Base-by-base conservation (phyloP, 768 basidiomycete genomes). In the Mycena kentingensis region DNA sequence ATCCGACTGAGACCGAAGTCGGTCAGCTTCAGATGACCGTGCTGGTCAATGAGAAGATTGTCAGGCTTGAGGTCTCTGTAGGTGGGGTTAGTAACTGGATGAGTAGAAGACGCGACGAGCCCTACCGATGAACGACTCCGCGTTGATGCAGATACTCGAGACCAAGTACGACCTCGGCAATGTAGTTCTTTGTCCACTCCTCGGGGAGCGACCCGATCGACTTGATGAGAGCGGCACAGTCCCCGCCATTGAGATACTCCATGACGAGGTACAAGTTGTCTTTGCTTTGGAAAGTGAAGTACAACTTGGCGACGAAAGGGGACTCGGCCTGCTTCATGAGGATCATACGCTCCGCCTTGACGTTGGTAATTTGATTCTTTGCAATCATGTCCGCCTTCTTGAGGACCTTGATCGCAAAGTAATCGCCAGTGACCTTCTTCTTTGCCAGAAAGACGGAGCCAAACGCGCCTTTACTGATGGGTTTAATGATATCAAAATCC, bases 371-470 rank as follows among this genome's bases (percentile, higher is more conserved):
- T 71, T 99, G 97, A 75, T 99, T 99, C 82, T 99, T 99, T 34
- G 97, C 92, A 68, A 99, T 98, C 97, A 99, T 99, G 72, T 99
- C 97, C n/a, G 94, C 93, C 76, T 99, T 99, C 77, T 96, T 98
- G 67, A 99, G 73, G n/a, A 98, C 95, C 72, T 99, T 99, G 83
- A 99, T 96, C 24, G 97, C 97, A 73, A 88, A 99, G 71, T 98
- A 98, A 71, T 98, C 97, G 46, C 97, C 97, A 2, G 97, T 99
- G 5, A 82, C 89, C 63, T 93, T 95, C 81, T 99, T 99, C 78
- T 96, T 98, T 36, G 97, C 92, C 46, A 99, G 80, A 71, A 97
- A 99, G 48, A 99, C 97, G 8, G 94, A 94, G 15, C 97, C 97
- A 67, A 99, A 98, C 2, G 97, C 97, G 47, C 97, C 97, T 66